Evolutionary conservation across 2,329 filamentous ascomycete genomes (phyloP).

Genomic region (Ceratocystis colombiana): DNA sequence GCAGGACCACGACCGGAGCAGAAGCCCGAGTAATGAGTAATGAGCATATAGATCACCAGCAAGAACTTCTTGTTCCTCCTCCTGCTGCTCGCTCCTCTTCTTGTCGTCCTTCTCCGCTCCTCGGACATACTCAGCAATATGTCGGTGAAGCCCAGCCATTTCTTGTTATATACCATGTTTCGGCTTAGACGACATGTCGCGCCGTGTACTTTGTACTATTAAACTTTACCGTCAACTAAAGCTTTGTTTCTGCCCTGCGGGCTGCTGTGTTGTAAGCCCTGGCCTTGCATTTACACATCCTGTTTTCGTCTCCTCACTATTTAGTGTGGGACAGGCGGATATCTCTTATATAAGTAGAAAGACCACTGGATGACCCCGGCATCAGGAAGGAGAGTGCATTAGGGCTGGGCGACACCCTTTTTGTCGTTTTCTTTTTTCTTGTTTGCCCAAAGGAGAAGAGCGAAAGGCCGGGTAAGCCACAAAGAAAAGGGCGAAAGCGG

Average conservation of each 20-base stretch:
- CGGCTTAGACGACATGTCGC: constrained; percentile 9
- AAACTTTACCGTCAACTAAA: background rate
- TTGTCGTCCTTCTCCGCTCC: background rate
- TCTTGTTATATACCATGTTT: constrained; percentile 4
- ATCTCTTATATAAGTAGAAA: background rate
- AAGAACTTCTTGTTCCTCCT: too few relatives aligned
- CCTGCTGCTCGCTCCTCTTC: too few relatives aligned
- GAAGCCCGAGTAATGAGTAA: too few relatives aligned
- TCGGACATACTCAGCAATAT: background rate
- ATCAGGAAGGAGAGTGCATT: background rate
- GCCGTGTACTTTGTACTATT: constrained; percentile 4
- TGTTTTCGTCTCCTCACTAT: background rate
- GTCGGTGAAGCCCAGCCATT: constrained; percentile 14
- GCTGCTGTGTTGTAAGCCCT: background rate
- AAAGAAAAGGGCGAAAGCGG: background rate
- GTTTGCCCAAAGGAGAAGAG: background rate
- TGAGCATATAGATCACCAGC: too few relatives aligned
- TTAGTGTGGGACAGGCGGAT: background rate
- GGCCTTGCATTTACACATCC: background rate
- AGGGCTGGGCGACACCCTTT: background rate
- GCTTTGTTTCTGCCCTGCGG: background rate
- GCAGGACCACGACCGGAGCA: too few relatives aligned
- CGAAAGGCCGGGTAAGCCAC: background rate
- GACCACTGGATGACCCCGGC: background rate
- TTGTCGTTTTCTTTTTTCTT: too few relatives aligned